Base-by-base conservation (phyloP, 2,329 filamentous ascomycete genomes). In the Gremmenia infestans region DNA sequence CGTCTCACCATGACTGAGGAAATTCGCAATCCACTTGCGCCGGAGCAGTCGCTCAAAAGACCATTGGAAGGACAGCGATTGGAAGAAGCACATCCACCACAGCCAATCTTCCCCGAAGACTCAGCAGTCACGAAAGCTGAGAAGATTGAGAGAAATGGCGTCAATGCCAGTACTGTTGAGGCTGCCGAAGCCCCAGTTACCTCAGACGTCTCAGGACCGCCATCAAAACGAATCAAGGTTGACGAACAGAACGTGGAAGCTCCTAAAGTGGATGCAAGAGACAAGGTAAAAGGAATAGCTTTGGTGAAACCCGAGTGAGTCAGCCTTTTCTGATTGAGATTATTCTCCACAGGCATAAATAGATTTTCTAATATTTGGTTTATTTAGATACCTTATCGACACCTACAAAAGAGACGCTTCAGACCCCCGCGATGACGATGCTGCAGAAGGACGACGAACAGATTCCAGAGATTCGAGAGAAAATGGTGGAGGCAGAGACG, bases 191-290 rank as follows among this genome's bases (percentile, higher is more conserved):
- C 52, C 46, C 58, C 67, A 12, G 70, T 32, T 45, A 22, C 45
- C n/a, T 22, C n/a, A 3, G 45, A 48, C n/a, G 45, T 17, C 28
- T 17, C 72, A 52, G 71, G 73, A 43, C 77, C 78, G 56, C 76
- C 81, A 40, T 71, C 79, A 51, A 88, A 88, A 73, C 79, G 82
- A 65, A 74, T 80, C 62, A 88, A 81, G 71, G 68, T 81, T 51
- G 76, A 81, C 32, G 67, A 55, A 7, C 17, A 39, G 28, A 23
- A 14, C 1, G 25, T 3, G 49, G 53, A 56, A 25, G 25, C 39
- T 23, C 35, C 59, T 6, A 60, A 57, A 22, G 32, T 52, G 15
- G 60, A 67, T 57, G 36, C 55, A 11, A 58, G 63, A 53, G 67
- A 67, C 17, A 68, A 64, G 49, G 57, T 66, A 1, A 67, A 62